These are phyloP conservation scores for Serendipita sp. DNA, from an alignment of 768 basidiomycete species.

Conservation along the genomic window DNA sequence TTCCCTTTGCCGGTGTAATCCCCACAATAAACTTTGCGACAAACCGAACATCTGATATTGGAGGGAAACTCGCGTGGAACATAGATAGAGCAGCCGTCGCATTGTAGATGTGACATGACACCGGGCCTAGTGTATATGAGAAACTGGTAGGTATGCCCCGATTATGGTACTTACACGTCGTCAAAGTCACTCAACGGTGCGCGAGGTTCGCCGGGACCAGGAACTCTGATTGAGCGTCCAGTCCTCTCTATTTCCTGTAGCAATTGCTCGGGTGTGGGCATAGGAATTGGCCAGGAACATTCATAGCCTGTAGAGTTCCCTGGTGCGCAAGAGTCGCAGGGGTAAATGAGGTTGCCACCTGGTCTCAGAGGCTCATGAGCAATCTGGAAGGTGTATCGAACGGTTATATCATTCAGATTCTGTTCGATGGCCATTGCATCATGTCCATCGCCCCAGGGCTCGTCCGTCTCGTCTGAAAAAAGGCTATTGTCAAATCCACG, in stretches of 20 bases:
- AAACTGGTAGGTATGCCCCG: not conserved
- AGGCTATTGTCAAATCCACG: not conserved
- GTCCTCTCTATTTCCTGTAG: not conserved
- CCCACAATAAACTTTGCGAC: not conserved
- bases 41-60: not conserved
- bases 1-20: not conserved
- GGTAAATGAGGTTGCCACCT: not conserved
- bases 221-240: not conserved
- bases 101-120: not conserved
- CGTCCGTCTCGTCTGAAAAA: not conserved
- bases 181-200: not conserved
- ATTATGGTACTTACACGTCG: not conserved
- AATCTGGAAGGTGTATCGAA: not conserved
- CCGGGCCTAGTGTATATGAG: not conserved
- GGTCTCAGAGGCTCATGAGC: not conserved
- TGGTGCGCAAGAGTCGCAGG: not conserved
- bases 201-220: not conserved
- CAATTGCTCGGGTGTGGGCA: not conserved
- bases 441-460: not conserved
- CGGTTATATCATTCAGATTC: not conserved
- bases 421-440: not conserved
- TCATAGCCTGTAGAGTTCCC: not conserved
- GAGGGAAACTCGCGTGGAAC: not conserved
- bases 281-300: not conserved
- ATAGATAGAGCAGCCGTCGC: slow-evolving; percentile 1